Conservation (phyloP, 345 rosid genomes). For the Murraya paniculata region DNA sequence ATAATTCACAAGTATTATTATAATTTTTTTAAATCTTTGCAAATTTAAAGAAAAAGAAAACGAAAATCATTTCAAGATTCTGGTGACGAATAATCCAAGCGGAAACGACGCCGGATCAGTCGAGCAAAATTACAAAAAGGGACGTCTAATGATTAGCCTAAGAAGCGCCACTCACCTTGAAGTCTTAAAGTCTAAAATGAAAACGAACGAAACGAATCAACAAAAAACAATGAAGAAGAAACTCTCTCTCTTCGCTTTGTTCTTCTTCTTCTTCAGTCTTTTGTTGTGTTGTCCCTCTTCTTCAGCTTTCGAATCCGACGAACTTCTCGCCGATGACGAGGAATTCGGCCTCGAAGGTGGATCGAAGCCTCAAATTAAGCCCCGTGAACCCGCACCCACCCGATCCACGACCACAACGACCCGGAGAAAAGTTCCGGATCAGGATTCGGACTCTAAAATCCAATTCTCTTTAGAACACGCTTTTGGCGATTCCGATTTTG, state of each 20-base stretch:
- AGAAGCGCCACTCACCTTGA: no score
- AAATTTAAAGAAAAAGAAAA: no score
- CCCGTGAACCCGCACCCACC: slow-evolving; percentile 34
- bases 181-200: no score
- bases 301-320: slow-evolving; percentile 78
- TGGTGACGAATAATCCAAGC: no score
- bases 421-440: slow-evolving; percentile 63
- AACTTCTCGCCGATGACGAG: slow-evolving; percentile 78
- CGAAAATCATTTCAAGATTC: no score
- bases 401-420: slow-evolving; percentile 37
- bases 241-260: slow-evolving; percentile 4
- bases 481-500: slow-evolving; percentile 81
- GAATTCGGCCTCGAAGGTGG: slow-evolving; percentile 75
- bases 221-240: slow-evolving; percentile 21
- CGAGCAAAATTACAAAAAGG: no score
- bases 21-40: no score
- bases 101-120: no score
- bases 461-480: slow-evolving; percentile 91
- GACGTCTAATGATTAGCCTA: no score
- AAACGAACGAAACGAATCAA: not conserved
- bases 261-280: slow-evolving; percentile 28
- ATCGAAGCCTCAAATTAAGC: slow-evolving; percentile 28
- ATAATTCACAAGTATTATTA: no score
- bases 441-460: slow-evolving; percentile 89
- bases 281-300: slow-evolving; percentile 16